phyloP scores from a whole-genome alignment of 2,329 filamentous ascomycete species.

The Aspergillus sojae region DNA sequence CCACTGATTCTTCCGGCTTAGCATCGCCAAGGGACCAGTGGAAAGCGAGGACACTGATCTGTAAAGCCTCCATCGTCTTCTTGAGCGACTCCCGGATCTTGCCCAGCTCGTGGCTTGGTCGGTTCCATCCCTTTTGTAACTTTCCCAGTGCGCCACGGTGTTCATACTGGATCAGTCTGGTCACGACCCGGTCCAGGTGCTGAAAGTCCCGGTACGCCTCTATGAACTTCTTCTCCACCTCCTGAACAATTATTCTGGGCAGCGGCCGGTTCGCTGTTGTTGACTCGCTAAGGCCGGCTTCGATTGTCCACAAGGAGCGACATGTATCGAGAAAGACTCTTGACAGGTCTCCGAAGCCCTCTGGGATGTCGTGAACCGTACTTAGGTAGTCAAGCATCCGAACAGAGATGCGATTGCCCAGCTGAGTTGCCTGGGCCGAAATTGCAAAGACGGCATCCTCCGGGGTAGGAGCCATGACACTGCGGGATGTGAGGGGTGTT shows the following conservation, averaged over 20 bases:
- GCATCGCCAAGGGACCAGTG: conserved; percentile 65
- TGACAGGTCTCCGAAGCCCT: conserved; percentile 62
- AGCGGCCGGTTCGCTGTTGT: conserved; percentile 55
- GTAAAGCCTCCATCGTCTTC: conserved; percentile 63
- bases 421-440: conserved; percentile 60
- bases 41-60: conserved; percentile 68
- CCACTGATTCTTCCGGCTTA: conserved; percentile 62
- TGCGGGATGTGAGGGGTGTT: not conserved
- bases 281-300: conserved; percentile 64
- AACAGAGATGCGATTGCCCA: conserved; percentile 66
- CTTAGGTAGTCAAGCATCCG: conserved; percentile 67
- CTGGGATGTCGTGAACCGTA: conserved; percentile 56
- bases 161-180: conserved; percentile 64
- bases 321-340: conserved; percentile 69
- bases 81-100: conserved; percentile 53
- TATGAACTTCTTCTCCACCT: conserved; percentile 66
- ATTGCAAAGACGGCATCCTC: conserved; percentile 34
- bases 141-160: conserved; percentile 63
- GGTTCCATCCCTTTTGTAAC: conserved; percentile 62
- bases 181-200: conserved; percentile 64
- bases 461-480: conserved; percentile 9
- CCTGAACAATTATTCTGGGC: conserved; percentile 62
- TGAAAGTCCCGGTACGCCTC: conserved; percentile 64
- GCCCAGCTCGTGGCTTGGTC: conserved; percentile 23
- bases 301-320: conserved; percentile 68